A percentile compares a stretch with the other conserved stretches of the same genome.
Conservation (phyloP, 371 early-diverging fungal genomes). For the Coemansia sp. region DNA sequence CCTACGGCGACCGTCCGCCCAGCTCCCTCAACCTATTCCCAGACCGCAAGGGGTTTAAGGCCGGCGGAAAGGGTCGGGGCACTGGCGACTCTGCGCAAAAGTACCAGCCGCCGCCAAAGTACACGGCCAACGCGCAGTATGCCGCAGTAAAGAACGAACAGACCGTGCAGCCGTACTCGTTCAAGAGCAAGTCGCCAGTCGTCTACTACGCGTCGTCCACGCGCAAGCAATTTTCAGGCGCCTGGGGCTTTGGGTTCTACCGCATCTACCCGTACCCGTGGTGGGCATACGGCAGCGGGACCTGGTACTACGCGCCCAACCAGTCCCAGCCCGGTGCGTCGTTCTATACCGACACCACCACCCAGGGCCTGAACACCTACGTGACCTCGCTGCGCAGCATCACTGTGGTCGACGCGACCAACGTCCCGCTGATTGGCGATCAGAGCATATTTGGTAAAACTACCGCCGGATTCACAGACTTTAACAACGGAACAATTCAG, state of each 20-base stretch:
- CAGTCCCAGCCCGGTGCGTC: conserved; percentile 15
- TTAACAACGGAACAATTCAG: conserved; percentile 41
- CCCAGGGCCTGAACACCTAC: conserved; percentile 26
- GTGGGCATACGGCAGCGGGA: conserved; percentile 46
- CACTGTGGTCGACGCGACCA: conserved; percentile 36
- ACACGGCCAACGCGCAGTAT: conserved; percentile 35
- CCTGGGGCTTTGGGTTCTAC: conserved; percentile 49
- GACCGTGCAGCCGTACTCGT: conserved; percentile 20
- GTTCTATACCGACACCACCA: conserved; percentile 9
- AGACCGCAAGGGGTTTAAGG: conserved; percentile 25
- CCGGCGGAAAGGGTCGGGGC: conserved; percentile 28
- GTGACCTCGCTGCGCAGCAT: conserved; percentile 33
- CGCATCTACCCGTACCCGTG: conserved; percentile 44
- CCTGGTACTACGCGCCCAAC: too few species aligned
- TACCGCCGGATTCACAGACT: conserved; percentile 35
- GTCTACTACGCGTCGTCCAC: conserved; percentile 39
- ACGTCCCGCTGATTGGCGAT: conserved; percentile 29
- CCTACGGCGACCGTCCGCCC: conserved; percentile 36
- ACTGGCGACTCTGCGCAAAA: conserved; percentile 16
- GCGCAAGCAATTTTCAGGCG: conserved; percentile 27
- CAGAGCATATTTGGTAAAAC: conserved; percentile 24
- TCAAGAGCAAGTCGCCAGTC: conserved; percentile 15
- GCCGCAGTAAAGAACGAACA: conserved; percentile 22
- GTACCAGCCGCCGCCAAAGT: conserved; percentile 34
- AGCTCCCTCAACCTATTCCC: conserved; percentile 37